These are phyloP conservation scores for Cytidiella melzeri DNA, from an alignment of 768 basidiomycete genomes.

Conservation along the genomic window DNA sequence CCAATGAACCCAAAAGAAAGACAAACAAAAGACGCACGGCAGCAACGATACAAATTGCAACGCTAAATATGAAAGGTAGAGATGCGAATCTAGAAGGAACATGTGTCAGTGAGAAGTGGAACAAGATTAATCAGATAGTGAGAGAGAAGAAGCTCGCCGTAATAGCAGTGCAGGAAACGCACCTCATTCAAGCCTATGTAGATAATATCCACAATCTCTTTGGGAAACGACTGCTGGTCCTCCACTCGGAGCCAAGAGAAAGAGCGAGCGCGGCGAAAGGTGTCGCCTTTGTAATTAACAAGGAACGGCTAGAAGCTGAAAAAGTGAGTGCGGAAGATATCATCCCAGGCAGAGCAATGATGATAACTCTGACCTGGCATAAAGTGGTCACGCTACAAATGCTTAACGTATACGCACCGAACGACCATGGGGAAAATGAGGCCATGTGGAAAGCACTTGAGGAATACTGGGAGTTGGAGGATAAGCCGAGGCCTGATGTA, in stretches of 20 bases:
- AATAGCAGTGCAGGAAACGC: constrained; percentile 5
- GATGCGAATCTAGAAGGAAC: background rate
- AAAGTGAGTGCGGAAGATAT: background rate
- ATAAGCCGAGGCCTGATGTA: constrained; percentile 3
- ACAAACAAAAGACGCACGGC: background rate
- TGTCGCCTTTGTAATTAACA: constrained; percentile 3
- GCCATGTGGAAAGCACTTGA: constrained; percentile 12
- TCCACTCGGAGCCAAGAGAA: background rate
- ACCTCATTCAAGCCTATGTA: background rate
- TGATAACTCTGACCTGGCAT: constrained; percentile 7
- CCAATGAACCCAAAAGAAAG: too few species aligned
- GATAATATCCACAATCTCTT: background rate
- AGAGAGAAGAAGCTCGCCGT: constrained; percentile 3
- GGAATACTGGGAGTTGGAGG: background rate
- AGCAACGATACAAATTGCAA: constrained; percentile 1
- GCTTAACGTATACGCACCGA: constrained; percentile 15
- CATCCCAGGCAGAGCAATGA: constrained; percentile 9
- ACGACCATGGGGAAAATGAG: constrained; percentile 7
- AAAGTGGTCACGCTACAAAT: background rate
- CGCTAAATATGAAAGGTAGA: constrained; percentile 5
- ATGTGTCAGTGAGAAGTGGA: background rate
- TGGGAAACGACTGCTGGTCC: background rate
- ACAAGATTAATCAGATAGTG: background rate
- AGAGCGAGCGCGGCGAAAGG: background rate
- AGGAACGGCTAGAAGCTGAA: background rate